A percentile compares a stretch with the other conserved stretches of the same genome.
Conservation (phyloP, 2,329 filamentous ascomycete species). For the Claviceps purpurea region DNA sequence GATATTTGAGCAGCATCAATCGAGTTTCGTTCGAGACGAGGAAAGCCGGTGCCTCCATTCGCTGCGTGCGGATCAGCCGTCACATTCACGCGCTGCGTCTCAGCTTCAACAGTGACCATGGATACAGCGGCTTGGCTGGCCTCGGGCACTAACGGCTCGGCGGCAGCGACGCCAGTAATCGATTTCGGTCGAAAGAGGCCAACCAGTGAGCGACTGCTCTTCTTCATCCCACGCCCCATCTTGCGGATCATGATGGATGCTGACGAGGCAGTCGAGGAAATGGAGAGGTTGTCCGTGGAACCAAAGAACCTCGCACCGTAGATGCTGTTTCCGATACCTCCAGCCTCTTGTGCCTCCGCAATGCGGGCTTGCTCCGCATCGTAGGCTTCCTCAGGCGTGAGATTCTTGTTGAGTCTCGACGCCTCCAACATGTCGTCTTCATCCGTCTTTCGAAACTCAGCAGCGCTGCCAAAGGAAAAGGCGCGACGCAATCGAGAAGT, state of each 20-base stretch:
- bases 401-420: conserved; percentile 53
- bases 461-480: conserved; percentile 92
- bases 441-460: conserved; percentile 69
- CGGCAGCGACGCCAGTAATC: conserved; percentile 60
- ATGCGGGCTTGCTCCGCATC: conserved; percentile 88
- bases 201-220: conserved; percentile 77
- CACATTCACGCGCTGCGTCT: conserved; percentile 71
- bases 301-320: conserved; percentile 82
- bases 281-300: conserved; percentile 89
- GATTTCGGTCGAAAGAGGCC: conserved; percentile 94
- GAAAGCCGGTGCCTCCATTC: conserved; percentile 62
- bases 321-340: conserved; percentile 82
- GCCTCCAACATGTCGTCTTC: conserved; percentile 24
- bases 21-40: conserved; percentile 71
- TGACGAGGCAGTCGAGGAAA: conserved; percentile 79
- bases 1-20: conserved; percentile 48
- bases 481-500: conserved; percentile 75
- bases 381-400: conserved; percentile 48
- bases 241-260: conserved; percentile 92
- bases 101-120: conserved; percentile 91
- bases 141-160: conserved; percentile 52
- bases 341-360: conserved; percentile 81
- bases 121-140: conserved; percentile 75
- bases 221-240: conserved; percentile 98
- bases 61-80: conserved; percentile 56